Conservation (phyloP, 129 eudicot species). For the Flaveria robusta region DNA sequence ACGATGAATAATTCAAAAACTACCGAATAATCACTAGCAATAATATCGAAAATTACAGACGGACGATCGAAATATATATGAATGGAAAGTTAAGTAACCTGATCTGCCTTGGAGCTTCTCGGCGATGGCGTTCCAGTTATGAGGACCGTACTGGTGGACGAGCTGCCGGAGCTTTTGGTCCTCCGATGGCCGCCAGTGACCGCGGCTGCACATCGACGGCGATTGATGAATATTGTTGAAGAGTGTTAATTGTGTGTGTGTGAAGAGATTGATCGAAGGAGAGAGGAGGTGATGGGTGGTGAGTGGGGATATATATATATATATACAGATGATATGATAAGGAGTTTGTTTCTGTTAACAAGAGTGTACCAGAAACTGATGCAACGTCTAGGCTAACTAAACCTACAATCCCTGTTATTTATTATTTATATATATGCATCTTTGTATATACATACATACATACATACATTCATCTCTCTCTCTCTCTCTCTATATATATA, state of each 20-base stretch:
- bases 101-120: conserved; percentile 95
- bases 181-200: conserved; percentile 95
- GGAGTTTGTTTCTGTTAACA: conserved; percentile 57
- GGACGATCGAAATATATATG: too few species aligned
- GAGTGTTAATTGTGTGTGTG: neutral
- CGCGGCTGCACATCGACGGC: conserved; percentile 64
- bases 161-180: conserved; percentile 80
- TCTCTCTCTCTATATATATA: too few species aligned
- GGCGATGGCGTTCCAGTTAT: conserved; percentile 97
- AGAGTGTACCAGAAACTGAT: conserved; percentile 71
- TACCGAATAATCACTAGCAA: too few species aligned
- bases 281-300: conserved; percentile 18
- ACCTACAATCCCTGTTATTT: too few species aligned
- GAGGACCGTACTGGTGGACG: conserved; percentile 87
- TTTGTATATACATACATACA: too few species aligned
- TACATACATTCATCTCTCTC: too few species aligned
- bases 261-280: conserved; percentile 11
- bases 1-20: too few species aligned
- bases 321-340: neutral
- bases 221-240: too few species aligned
- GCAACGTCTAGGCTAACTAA: conserved; percentile 85
- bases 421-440: conserved; percentile 22
- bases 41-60: too few species aligned
- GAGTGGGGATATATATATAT: neutral
- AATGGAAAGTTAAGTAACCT: too few species aligned